Evolutionary conservation across 2,329 filamentous ascomycete genomes (phyloP).

Genomic region (Xylaria sp.): DNA sequence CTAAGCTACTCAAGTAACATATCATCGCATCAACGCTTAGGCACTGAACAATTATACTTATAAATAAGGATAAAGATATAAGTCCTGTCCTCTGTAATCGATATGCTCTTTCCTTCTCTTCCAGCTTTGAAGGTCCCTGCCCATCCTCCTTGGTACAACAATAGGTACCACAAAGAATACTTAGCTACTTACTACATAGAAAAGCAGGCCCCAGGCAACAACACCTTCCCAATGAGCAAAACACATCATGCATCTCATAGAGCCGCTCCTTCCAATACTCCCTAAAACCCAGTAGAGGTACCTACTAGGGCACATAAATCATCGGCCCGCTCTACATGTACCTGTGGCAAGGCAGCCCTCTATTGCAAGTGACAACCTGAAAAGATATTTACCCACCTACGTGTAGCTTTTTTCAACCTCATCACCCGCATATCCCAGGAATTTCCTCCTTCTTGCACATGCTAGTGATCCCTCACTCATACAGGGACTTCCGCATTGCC

Average conservation of each 20-base stretch:
- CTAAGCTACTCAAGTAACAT: background rate
- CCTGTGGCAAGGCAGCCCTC: background rate
- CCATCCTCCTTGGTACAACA: background rate
- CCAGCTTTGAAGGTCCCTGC: background rate
- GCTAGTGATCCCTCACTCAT: background rate
- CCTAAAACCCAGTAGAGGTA: background rate
- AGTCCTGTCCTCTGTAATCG: background rate
- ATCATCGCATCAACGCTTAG: background rate
- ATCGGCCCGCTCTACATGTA: background rate
- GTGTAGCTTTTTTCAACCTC: background rate
- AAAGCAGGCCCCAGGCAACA: background rate
- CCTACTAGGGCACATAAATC: background rate
- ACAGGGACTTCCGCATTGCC: background rate
- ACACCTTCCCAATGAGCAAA: slow-evolving; percentile 5
- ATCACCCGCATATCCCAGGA: slow-evolving; percentile 1
- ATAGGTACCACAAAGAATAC: background rate
- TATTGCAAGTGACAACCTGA: background rate
- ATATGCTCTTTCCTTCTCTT: background rate
- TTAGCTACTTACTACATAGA: no score
- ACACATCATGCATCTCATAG: background rate
- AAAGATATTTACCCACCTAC: no score
- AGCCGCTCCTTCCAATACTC: background rate
- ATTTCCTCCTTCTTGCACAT: background rate
- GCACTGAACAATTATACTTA: no score
- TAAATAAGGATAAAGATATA: background rate